phyloP scores from a whole-genome alignment of 2,329 filamentous ascomycete genomes.

The Colletotrichum theobromicola region DNA sequence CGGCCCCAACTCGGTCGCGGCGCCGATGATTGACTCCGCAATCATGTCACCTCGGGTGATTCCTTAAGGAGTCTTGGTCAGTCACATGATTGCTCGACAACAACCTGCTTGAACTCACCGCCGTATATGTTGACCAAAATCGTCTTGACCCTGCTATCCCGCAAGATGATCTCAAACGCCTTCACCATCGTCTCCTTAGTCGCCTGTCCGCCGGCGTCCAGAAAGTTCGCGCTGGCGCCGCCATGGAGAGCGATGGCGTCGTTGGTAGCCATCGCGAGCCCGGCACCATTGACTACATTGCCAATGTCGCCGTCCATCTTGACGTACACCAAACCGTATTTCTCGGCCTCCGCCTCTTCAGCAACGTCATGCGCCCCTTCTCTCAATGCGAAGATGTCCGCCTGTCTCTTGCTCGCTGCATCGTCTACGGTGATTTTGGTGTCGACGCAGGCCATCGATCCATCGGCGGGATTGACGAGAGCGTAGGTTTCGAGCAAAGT shows the following conservation, averaged over 20 bases:
- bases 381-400: constrained; percentile 40
- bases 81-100: not conserved
- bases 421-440: constrained; percentile 55
- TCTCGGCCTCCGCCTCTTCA: constrained; percentile 45
- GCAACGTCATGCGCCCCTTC: constrained; percentile 36
- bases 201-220: constrained; percentile 90
- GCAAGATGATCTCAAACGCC: constrained; percentile 75
- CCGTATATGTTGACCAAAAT: constrained; percentile 64
- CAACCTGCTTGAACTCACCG: constrained; percentile 26
- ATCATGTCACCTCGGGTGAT: constrained; percentile 57
- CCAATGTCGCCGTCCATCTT: constrained; percentile 70
- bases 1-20: constrained; percentile 38
- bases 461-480: constrained; percentile 32
- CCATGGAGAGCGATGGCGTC: constrained; percentile 75
- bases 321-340: constrained; percentile 81
- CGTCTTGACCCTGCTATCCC: constrained; percentile 74
- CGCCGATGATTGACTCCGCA: constrained; percentile 51
- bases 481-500: constrained; percentile 48
- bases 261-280: constrained; percentile 89
- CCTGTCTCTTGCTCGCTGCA: constrained; percentile 46
- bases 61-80: constrained; percentile 30
- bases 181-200: constrained; percentile 81
- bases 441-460: constrained; percentile 35
- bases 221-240: constrained; percentile 79
- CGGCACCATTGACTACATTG: constrained; percentile 87